Percentiles rank a stretch among this genome's conserved stretches.
Evolutionary conservation across 1,284 basidiomycete species (phyloP).

Genomic region (Pisolithus thermaeus): DNA sequence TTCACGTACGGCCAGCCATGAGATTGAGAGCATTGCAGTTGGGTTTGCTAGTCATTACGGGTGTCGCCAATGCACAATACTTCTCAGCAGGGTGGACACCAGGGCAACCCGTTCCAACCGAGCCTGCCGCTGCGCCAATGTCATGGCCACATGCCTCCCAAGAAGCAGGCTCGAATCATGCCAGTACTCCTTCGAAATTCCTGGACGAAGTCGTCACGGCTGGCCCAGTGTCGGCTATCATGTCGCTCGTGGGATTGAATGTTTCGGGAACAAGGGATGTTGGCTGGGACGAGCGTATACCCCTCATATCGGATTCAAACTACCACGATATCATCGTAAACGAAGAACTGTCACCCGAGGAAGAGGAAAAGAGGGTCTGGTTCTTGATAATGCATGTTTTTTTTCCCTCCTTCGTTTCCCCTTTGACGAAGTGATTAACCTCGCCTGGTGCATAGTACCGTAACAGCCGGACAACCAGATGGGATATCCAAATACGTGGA

Average conservation of each 20-base stretch:
- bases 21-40: conserved; percentile 34
- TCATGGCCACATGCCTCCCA: conserved; percentile 15
- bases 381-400: conserved; percentile 60
- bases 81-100: conserved; percentile 75
- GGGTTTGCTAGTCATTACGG: conserved; percentile 31
- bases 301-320: conserved; percentile 71
- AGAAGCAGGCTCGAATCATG: neutral
- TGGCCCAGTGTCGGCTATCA: conserved; percentile 45
- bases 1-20: conserved; percentile 33
- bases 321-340: conserved; percentile 63
- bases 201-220: conserved; percentile 22
- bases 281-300: conserved; percentile 64
- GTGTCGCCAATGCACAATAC: conserved; percentile 54
- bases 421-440: conserved; percentile 2
- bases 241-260: conserved; percentile 59
- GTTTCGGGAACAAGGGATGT: conserved; percentile 51
- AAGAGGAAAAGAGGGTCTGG: conserved; percentile 64
- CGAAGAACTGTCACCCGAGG: conserved; percentile 55
- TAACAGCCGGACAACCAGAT: conserved; percentile 52
- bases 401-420: neutral
- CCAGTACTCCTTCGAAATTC: conserved; percentile 6
- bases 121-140: conserved; percentile 15
- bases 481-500: conserved; percentile 66
- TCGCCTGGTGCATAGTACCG: conserved; percentile 41
- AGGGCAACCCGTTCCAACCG: conserved; percentile 46